Evolutionary conservation across 306 rosid species (phyloP), one percentile per base, ranked within the genome.

Genomic region (Cercis canadensis): DNA sequence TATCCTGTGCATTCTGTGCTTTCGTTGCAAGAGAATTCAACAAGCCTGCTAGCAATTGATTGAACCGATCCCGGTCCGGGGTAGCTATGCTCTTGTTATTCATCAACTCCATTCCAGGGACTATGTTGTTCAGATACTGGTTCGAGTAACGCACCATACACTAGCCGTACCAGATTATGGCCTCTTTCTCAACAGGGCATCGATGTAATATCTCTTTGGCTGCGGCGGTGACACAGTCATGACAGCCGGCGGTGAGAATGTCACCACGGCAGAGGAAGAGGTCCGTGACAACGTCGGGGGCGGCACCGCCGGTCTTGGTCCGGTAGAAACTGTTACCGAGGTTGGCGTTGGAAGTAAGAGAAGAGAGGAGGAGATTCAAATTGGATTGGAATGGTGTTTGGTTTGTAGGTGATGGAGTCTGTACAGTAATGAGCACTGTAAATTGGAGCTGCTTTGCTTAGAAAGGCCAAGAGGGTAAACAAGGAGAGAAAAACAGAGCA

Each of bases 231-330:
- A 87, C 70, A 41, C 90, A 89, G 1, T 60, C 62, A 12, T 45
- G 62, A 8, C 90, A 89, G 4, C 8, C 2, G 45, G 57, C 45
- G 14, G 53, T 1, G 57, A 49, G 13, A 32, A 74, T 58, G 15
- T 89, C 92, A 5, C 85, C 88, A 36, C 88, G 86, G 74, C 96
- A 89, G 66, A 79, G 85, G 65, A 81, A 79, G 4, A 46, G 57
- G 36, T 88, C 83, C 44, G 43, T 76, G 69, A 70, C 80, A 6
- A 49, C 67, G 8, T 50, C 55, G 58, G 60, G 11, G 5, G 76
- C 12, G 11, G 65, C 68, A 3, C 46, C 8, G 12, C 82, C 76
- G 45, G 66, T 67, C 66, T 52, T 3, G 32, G 80, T 5, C 11
- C 1, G 1, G 81, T 76, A 81, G 79, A 15, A 67, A 40, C 51